Conservation (phyloP, 2,329 filamentous ascomycete species). For the Dothideomycetidae sp. region DNA sequence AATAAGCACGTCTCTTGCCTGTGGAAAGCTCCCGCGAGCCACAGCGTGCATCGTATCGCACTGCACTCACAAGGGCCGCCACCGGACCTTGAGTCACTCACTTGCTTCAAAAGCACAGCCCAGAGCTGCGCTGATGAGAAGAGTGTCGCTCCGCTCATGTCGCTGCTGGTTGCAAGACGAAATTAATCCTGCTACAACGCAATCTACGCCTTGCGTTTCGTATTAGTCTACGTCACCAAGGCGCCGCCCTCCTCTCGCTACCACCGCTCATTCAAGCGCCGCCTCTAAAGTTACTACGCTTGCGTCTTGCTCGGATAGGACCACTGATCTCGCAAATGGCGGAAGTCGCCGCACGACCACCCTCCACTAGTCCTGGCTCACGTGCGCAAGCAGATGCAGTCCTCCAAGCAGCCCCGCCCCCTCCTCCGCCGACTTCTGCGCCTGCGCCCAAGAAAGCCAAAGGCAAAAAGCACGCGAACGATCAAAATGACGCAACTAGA, state of each 20-base stretch:
- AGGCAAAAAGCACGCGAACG: constrained; percentile 57
- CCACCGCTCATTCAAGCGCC: too few relatives aligned
- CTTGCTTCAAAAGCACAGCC: too few relatives aligned
- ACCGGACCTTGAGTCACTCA: not conserved
- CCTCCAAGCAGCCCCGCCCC: constrained; percentile 20
- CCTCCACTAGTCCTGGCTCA: constrained; percentile 18
- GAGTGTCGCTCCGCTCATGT: not conserved
- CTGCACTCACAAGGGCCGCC: not conserved
- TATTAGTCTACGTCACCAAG: too few relatives aligned
- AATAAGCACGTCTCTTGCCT: too few relatives aligned
- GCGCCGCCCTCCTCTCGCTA: too few relatives aligned
- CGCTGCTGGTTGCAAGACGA: not conserved
- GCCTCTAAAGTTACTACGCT: too few relatives aligned
- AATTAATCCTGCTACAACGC: too few relatives aligned
- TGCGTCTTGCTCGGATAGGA: too few relatives aligned
- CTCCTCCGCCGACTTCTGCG: constrained; percentile 31
- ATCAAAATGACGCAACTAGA: constrained; percentile 81
- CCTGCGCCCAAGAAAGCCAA: constrained; percentile 60
- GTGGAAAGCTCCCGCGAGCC: too few relatives aligned
- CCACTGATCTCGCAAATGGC: too few relatives aligned
- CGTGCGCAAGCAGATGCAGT: constrained; percentile 21
- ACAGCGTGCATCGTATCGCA: not conserved
- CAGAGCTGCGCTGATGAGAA: too few relatives aligned
- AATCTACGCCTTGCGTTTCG: too few relatives aligned
- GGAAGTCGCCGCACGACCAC: constrained; percentile 15